Evolutionary conservation across 768 basidiomycete genomes (phyloP).

Genomic region (Hygrocybe punicea): DNA sequence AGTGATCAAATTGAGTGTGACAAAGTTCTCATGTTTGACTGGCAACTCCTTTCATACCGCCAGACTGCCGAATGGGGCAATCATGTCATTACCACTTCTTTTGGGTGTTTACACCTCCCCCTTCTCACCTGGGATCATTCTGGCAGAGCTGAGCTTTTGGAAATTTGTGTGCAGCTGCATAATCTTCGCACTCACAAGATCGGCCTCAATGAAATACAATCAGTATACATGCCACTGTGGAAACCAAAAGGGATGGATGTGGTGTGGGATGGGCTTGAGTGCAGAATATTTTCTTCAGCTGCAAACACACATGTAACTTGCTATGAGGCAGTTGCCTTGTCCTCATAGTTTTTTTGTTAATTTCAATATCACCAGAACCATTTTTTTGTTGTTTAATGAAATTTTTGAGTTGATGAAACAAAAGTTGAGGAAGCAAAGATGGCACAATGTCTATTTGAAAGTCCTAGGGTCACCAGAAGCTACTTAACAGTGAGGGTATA

Average conservation of each 20-base stretch:
- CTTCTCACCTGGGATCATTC: constrained; percentile 31
- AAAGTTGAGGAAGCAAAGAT: too few relatives aligned
- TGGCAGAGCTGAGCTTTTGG: constrained; percentile 31
- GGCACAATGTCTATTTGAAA: too few relatives aligned
- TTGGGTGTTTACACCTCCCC: constrained; percentile 43
- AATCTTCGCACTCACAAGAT: constrained; percentile 35
- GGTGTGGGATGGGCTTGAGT: constrained; percentile 36
- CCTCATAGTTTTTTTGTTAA: too few relatives aligned
- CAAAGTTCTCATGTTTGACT: constrained; percentile 29
- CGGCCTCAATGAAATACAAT: constrained; percentile 43
- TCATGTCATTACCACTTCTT: constrained; percentile 42
- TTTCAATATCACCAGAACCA: too few relatives aligned
- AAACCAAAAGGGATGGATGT: constrained; percentile 24
- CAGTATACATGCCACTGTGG: constrained; percentile 43
- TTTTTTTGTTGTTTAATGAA: too few relatives aligned
- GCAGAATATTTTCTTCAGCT: constrained; percentile 34
- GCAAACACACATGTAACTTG: too few relatives aligned
- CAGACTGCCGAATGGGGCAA: constrained; percentile 56
- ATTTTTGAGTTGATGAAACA: too few relatives aligned
- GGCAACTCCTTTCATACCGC: constrained; percentile 41
- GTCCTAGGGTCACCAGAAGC: too few relatives aligned
- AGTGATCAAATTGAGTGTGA: constrained; percentile 18
- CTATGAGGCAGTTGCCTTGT: too few relatives aligned
- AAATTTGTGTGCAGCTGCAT: constrained; percentile 32
- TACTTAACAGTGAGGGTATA: constrained; percentile 2